Conservation (phyloP, 2,329 filamentous ascomycete species). For the Dothistroma pini region DNA sequence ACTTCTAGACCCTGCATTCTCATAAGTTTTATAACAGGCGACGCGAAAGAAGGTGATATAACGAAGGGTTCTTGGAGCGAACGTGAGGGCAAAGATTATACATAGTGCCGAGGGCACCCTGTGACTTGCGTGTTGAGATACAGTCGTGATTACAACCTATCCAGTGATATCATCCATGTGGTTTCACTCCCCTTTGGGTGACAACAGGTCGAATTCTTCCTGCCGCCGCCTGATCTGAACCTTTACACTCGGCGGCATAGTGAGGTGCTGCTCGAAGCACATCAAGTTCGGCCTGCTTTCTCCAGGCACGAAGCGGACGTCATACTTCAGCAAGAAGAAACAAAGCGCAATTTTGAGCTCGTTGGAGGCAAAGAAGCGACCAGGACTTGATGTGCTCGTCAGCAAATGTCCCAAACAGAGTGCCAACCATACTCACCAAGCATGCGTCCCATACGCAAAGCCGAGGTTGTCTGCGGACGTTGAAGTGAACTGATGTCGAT, state of each 20-base stretch:
- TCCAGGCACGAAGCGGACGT: slow-evolving; percentile 19
- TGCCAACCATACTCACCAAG: slow-evolving; percentile 10
- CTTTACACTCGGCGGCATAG: neutral
- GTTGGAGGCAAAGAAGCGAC: slow-evolving; percentile 34
- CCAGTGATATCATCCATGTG: too few relatives aligned
- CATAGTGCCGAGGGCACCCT: too few relatives aligned
- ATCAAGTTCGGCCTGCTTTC: neutral
- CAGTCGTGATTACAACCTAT: too few relatives aligned
- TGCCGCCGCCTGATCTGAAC: slow-evolving; percentile 1
- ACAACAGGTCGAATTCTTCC: slow-evolving; percentile 2
- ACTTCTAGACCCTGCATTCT: too few relatives aligned
- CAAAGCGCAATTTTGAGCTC: slow-evolving; percentile 34
- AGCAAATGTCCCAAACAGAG: neutral
- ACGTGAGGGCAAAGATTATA: too few relatives aligned
- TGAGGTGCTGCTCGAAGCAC: neutral
- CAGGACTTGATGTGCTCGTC: slow-evolving; percentile 22
- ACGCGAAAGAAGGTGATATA: too few relatives aligned
- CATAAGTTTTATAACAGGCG: too few relatives aligned
- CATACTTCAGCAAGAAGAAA: slow-evolving; percentile 35
- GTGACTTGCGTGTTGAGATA: too few relatives aligned
- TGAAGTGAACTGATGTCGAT: slow-evolving; percentile 25
- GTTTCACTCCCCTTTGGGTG: neutral
- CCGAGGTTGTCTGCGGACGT: slow-evolving; percentile 22
- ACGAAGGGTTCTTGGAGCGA: too few relatives aligned
- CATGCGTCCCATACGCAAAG: slow-evolving; percentile 34